Conservation (phyloP, 352 stramenopile species). For the Pythium aquatile region DNA sequence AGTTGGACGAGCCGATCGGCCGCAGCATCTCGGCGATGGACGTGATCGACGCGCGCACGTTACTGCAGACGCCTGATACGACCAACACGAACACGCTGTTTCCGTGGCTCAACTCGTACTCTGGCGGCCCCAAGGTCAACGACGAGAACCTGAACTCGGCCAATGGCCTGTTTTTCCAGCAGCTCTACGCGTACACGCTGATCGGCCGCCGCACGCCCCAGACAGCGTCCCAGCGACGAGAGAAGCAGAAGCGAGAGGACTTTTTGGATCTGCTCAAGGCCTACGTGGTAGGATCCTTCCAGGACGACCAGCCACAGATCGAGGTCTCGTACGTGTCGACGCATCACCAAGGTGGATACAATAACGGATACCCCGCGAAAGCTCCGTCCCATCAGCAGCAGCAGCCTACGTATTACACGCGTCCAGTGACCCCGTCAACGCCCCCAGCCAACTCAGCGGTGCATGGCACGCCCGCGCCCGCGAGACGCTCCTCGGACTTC, state of each 20-base stretch:
- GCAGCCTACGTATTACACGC: slow-evolving; percentile 19
- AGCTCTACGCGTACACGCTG: slow-evolving; percentile 77
- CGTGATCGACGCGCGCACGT: slow-evolving; percentile 68
- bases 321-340: slow-evolving; percentile 6
- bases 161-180: slow-evolving; percentile 83
- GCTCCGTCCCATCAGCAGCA: slow-evolving; percentile 3
- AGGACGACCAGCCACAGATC: slow-evolving; percentile 27
- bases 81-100: slow-evolving; percentile 70
- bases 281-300: slow-evolving; percentile 70
- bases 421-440: slow-evolving; percentile 12
- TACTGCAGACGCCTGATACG: slow-evolving; percentile 64
- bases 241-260: slow-evolving; percentile 58
- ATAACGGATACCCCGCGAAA: slow-evolving; percentile 10
- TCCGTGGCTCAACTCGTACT: slow-evolving; percentile 70
- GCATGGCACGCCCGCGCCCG: slow-evolving; percentile 5
- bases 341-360: neutral
- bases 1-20: slow-evolving; percentile 68
- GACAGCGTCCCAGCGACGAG: slow-evolving; percentile 41
- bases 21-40: slow-evolving; percentile 67
- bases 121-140: slow-evolving; percentile 42
- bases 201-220: slow-evolving; percentile 61
- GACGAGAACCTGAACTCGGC: slow-evolving; percentile 59
- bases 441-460: slow-evolving; percentile 12
- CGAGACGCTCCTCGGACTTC: slow-evolving; percentile 15
- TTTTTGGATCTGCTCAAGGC: slow-evolving; percentile 65